A percentile compares a stretch with the other conserved stretches of the same genome.
These are phyloP conservation scores for Aspergillus spinulosporus DNA, from an alignment of 2,329 filamentous ascomycete genomes.

Conservation along the genomic window DNA sequence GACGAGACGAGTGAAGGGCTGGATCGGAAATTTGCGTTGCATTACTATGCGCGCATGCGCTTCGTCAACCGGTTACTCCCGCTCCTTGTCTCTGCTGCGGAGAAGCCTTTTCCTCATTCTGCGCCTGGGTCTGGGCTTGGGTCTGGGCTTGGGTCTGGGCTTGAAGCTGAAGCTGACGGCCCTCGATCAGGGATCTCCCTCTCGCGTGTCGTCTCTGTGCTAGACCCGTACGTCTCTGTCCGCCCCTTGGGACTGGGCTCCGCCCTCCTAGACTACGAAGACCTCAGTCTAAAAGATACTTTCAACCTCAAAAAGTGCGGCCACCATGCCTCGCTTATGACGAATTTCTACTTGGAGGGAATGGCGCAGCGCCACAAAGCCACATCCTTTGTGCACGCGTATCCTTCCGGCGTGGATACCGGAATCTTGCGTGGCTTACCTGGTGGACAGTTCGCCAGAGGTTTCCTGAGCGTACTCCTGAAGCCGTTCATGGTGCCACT, in stretches of 20 bases:
- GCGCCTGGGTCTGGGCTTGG: not conserved
- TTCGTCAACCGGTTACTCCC: conserved; percentile 47
- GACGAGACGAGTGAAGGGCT: conserved; percentile 48
- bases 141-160: no score
- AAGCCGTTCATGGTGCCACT: conserved; percentile 14
- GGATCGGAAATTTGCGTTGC: conserved; percentile 48
- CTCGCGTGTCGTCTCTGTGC: conserved; percentile 45
- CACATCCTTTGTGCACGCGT: conserved; percentile 43
- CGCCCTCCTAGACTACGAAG: conserved; percentile 37
- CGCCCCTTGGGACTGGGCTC: conserved; percentile 34
- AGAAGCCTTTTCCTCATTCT: not conserved
- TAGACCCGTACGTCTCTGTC: conserved; percentile 28
- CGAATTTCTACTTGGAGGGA: conserved; percentile 30
- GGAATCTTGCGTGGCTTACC: conserved; percentile 41
- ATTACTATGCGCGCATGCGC: conserved; percentile 50
- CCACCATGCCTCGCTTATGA: conserved; percentile 44
- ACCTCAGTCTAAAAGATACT: conserved; percentile 35
- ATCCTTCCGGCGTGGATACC: conserved; percentile 44
- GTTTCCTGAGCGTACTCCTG: conserved; percentile 30
- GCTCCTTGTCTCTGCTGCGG: conserved; percentile 29
- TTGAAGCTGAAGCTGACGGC: no score
- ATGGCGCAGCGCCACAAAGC: conserved; percentile 33
- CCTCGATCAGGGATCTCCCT: not conserved
- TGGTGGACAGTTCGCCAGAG: conserved; percentile 24
- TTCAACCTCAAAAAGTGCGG: conserved; percentile 39